These are phyloP conservation scores for Glarea lozoyensis DNA, from an alignment of 495 filamentous ascomycete species.

Conservation along the genomic window DNA sequence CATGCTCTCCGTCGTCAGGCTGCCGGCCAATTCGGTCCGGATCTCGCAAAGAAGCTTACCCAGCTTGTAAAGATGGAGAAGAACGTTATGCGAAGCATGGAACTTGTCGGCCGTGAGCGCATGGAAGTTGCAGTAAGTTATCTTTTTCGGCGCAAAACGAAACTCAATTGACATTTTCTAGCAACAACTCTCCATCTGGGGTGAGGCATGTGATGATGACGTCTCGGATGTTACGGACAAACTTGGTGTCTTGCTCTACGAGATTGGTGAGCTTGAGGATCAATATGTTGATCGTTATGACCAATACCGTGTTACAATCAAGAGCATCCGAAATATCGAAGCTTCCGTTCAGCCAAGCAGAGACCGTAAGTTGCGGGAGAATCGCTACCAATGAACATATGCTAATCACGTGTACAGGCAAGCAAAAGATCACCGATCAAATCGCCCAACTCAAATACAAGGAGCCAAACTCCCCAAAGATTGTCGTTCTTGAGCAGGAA, in stretches of 20 bases:
- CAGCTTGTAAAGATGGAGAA: conserved; percentile 99
- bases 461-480: conserved; percentile 94
- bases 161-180: conserved; percentile 25
- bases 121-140: conserved; percentile 91
- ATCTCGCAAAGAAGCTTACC: conserved; percentile 92
- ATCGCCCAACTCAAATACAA: conserved; percentile 99
- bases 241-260: conserved; percentile 88
- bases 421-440: conserved; percentile 98
- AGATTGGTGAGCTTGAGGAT: conserved; percentile 97
- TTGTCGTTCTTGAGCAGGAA: conserved; percentile 96
- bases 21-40: conserved; percentile 90
- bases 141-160: conserved; percentile 1
- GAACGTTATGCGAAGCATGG: conserved; percentile 98
- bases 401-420: conserved; percentile 46
- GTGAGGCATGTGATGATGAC: conserved; percentile 91
- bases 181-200: conserved; percentile 99
- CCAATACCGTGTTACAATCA: conserved; percentile 97
- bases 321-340: conserved; percentile 98
- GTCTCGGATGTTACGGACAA: conserved; percentile 99
- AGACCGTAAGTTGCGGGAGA: conserved; percentile 78
- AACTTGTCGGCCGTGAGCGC: conserved; percentile 85
- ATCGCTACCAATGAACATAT: background rate
- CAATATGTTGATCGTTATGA: conserved; percentile 97
- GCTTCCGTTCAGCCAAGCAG: conserved; percentile 95
- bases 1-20: conserved; percentile 89